A percentile compares a stretch with the other conserved stretches of the same genome.
Evolutionary conservation across 139 green algal genomes (phyloP).

Genomic region (Coelastrella sp.): DNA sequence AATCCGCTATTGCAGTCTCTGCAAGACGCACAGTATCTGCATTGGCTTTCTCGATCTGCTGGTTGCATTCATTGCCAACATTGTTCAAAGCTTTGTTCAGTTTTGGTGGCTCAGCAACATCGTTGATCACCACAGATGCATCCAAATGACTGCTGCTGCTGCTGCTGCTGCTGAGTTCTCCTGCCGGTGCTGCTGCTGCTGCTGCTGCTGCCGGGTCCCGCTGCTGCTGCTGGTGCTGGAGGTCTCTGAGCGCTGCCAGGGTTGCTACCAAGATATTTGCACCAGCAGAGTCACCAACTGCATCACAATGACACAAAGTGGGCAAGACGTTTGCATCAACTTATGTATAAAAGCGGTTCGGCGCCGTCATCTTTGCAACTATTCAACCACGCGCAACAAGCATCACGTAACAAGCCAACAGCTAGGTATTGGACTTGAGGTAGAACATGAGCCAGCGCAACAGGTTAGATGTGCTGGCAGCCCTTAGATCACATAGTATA

Average conservation of each 20-base stretch:
- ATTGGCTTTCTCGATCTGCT: not conserved
- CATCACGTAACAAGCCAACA: too few relatives aligned
- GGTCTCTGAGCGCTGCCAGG: conserved; percentile 26
- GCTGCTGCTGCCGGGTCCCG: not conserved
- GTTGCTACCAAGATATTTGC: conserved; percentile 23
- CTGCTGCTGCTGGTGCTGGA: conserved; percentile 23
- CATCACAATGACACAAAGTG: not conserved
- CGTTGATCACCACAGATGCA: too few relatives aligned
- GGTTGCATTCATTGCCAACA: not conserved
- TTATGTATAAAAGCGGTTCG: too few relatives aligned
- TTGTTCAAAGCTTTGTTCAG: not conserved
- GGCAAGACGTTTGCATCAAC: not conserved
- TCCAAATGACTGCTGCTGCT: not conserved
- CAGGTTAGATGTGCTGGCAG: too few relatives aligned
- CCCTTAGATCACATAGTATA: too few relatives aligned
- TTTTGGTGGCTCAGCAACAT: not conserved
- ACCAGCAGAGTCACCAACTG: conserved; percentile 38
- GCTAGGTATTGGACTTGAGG: too few relatives aligned
- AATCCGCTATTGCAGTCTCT: not conserved
- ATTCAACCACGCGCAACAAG: too few relatives aligned
- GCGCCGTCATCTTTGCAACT: too few relatives aligned
- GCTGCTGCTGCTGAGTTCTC: not conserved
- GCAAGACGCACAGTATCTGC: not conserved
- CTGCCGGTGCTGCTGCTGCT: conserved; percentile 9
- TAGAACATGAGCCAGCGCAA: too few relatives aligned